These are phyloP conservation scores for Coemansia sp. DNA, from an alignment of 371 early-diverging fungal genomes.

Conservation along the genomic window DNA sequence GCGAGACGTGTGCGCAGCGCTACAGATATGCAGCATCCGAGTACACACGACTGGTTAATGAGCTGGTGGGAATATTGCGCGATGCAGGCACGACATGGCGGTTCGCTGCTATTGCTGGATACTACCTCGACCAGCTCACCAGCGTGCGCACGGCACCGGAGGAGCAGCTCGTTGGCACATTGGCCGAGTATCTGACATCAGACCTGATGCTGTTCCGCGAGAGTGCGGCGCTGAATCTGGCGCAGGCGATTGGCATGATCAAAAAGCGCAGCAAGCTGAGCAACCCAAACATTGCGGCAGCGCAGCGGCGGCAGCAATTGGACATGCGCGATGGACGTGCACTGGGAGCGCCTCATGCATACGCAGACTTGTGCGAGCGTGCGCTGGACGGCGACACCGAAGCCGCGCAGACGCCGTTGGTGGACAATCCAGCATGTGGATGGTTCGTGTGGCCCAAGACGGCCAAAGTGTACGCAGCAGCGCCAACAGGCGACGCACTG, in stretches of 20 bases:
- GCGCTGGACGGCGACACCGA: constrained; percentile 27
- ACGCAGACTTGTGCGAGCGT: constrained; percentile 34
- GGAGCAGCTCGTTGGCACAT: constrained; percentile 59
- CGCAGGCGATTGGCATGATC: constrained; percentile 59
- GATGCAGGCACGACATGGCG: constrained; percentile 77
- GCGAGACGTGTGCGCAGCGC: not conserved
- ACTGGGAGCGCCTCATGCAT: not conserved
- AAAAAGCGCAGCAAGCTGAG: constrained; percentile 56
- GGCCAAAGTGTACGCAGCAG: constrained; percentile 58
- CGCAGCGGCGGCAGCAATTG: constrained; percentile 7
- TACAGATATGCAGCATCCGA: constrained; percentile 19
- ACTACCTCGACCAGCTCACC: constrained; percentile 68
- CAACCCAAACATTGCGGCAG: constrained; percentile 1
- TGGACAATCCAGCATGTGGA: constrained; percentile 61
- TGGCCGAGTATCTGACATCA: constrained; percentile 61
- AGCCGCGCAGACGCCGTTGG: constrained; percentile 17
- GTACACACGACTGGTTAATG: constrained; percentile 36
- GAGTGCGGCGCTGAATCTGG: constrained; percentile 57
- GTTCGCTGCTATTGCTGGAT: constrained; percentile 73
- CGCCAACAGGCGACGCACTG: constrained; percentile 35
- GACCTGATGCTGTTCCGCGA: constrained; percentile 73
- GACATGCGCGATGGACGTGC: not conserved
- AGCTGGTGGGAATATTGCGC: constrained; percentile 56
- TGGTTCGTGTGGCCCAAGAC: constrained; percentile 78
- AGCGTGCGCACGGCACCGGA: constrained; percentile 62